Evolutionary conservation across 495 filamentous ascomycete genomes (phyloP).

Genomic region (Xylaria sp.): DNA sequence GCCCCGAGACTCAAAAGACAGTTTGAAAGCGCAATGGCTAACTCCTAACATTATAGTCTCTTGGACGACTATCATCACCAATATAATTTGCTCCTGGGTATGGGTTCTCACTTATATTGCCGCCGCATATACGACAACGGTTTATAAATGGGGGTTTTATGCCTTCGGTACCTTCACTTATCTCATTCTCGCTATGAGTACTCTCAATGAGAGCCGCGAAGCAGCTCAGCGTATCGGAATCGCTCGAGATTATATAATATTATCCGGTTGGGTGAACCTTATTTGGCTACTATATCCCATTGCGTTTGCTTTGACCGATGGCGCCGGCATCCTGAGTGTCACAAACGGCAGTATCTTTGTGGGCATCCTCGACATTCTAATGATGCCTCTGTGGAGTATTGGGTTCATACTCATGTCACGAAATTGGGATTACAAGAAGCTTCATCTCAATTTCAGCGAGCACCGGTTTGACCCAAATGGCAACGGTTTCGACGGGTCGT

Average conservation of each 20-base stretch:
- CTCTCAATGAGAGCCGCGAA: slow-evolving; percentile 4
- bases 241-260: neutral
- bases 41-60: neutral
- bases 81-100: neutral
- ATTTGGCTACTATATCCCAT: slow-evolving; percentile 5
- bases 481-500: neutral
- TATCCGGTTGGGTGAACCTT: neutral
- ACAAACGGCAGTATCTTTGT: neutral
- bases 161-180: slow-evolving; percentile 1
- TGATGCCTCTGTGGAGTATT: slow-evolving; percentile 7
- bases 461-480: neutral
- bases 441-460: slow-evolving; percentile 6
- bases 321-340: neutral
- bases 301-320: neutral
- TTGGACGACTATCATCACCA: neutral
- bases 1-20: neutral
- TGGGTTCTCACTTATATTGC: slow-evolving; percentile 11
- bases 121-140: neutral
- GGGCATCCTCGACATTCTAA: neutral
- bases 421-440: slow-evolving; percentile 8
- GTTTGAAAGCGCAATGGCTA: neutral
- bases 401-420: neutral
- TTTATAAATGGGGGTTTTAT: neutral
- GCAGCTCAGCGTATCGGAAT: neutral
- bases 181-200: neutral